phyloP scores from a whole-genome alignment of 2,329 filamentous ascomycete species.

The Zymoseptoria brevis region DNA sequence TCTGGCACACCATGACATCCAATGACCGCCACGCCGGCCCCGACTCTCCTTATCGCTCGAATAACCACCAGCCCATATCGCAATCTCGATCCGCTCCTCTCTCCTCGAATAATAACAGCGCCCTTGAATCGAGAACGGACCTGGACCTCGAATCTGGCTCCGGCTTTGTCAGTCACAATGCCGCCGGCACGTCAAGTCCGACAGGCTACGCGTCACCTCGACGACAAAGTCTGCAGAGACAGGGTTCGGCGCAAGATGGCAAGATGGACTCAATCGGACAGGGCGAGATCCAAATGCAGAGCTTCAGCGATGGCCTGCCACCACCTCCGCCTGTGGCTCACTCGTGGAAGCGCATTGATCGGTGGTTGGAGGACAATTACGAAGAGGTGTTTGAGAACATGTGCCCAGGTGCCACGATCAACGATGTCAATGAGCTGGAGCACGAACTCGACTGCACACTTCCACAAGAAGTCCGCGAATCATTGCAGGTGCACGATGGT shows the following conservation, averaged over 20 bases:
- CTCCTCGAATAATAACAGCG: slow-evolving; percentile 76
- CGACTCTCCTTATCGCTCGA: slow-evolving; percentile 87
- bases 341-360: slow-evolving; percentile 90
- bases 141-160: slow-evolving; percentile 55
- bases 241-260: slow-evolving; percentile 32
- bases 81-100: slow-evolving; percentile 67
- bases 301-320: slow-evolving; percentile 83
- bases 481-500: slow-evolving; percentile 84
- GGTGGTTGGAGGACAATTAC: slow-evolving; percentile 91
- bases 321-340: slow-evolving; percentile 80
- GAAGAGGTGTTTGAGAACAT: slow-evolving; percentile 90
- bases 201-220: slow-evolving; percentile 88
- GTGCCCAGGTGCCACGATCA: slow-evolving; percentile 81
- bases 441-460: slow-evolving; percentile 91
- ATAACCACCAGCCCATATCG: slow-evolving; percentile 79
- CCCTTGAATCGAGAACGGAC: slow-evolving; percentile 79
- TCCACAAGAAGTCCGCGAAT: slow-evolving; percentile 88
- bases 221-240: slow-evolving; percentile 56
- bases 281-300: slow-evolving; percentile 93
- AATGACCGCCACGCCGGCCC: slow-evolving; percentile 78
- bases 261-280: slow-evolving; percentile 62
- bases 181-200: slow-evolving; percentile 52
- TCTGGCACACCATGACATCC: slow-evolving; percentile 82
- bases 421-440: slow-evolving; percentile 94
- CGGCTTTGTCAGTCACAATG: slow-evolving; percentile 53